These are phyloP conservation scores for Stachybotrys echinatus DNA, from an alignment of 2,329 filamentous ascomycete species.

Conservation along the genomic window DNA sequence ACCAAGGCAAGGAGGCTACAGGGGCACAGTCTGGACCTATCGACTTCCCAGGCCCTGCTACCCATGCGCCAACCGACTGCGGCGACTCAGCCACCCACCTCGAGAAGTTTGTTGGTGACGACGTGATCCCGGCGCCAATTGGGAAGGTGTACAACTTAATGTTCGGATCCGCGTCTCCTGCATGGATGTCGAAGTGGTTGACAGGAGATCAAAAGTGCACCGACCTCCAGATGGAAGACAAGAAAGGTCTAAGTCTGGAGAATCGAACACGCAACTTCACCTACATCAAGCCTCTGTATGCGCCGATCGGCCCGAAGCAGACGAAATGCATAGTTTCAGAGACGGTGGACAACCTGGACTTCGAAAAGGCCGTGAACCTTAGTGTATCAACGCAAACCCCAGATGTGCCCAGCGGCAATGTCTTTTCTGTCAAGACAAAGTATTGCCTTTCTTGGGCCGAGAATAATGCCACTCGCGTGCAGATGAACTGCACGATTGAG, in stretches of 20 bases:
- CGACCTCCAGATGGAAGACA: conserved; percentile 84
- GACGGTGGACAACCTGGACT: conserved; percentile 75
- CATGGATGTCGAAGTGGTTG: conserved; percentile 84
- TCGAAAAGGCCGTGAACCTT: conserved; percentile 83
- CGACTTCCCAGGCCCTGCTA: conserved; percentile 80
- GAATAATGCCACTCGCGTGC: conserved; percentile 75
- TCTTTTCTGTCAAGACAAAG: conserved; percentile 87
- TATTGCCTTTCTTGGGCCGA: conserved; percentile 94
- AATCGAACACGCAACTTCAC: conserved; percentile 70
- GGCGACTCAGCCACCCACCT: conserved; percentile 74
- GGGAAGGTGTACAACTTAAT: conserved; percentile 87
- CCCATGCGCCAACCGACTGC: conserved; percentile 81
- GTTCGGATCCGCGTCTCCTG: conserved; percentile 74
- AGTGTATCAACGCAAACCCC: conserved; percentile 81
- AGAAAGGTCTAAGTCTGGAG: conserved; percentile 70
- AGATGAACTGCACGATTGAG: conserved; percentile 86
- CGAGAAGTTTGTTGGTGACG: conserved; percentile 80
- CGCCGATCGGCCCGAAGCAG: conserved; percentile 81
- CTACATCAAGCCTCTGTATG: conserved; percentile 88
- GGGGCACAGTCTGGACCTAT: conserved; percentile 33
- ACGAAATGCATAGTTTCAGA: conserved; percentile 92
- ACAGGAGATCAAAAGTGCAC: conserved; percentile 81
- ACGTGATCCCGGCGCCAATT: conserved; percentile 77
- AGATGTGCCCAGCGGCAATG: conserved; percentile 89
- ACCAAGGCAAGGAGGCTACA: conserved; percentile 46